Percentiles rank a stretch among this genome's conserved stretches.
Conservation (phyloP, 2,329 filamentous ascomycete species). For the Mariannaea elegans region DNA sequence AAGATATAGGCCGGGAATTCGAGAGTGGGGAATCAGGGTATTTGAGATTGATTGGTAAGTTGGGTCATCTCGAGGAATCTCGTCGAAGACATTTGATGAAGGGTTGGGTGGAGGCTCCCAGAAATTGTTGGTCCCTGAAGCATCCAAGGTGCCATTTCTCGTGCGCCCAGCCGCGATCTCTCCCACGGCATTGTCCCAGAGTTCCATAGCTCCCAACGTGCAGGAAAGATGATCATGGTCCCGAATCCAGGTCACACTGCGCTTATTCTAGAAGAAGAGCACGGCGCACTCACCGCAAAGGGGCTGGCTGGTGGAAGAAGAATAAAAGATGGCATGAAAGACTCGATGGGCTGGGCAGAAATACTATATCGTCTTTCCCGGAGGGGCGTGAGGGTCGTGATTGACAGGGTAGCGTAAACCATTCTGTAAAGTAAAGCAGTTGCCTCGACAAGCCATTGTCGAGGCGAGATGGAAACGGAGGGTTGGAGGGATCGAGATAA, state of each 20-base stretch:
- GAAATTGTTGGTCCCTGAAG: not conserved
- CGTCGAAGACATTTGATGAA: slow-evolving; percentile 10
- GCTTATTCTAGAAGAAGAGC: slow-evolving; percentile 35
- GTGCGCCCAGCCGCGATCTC: slow-evolving; percentile 11
- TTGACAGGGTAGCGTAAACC: slow-evolving; percentile 8
- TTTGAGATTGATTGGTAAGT: slow-evolving; percentile 34
- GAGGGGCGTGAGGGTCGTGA: slow-evolving; percentile 29
- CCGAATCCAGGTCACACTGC: slow-evolving; percentile 33
- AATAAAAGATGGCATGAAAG: slow-evolving; percentile 40
- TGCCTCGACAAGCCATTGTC: slow-evolving; percentile 36
- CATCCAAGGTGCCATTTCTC: not conserved
- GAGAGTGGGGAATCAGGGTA: slow-evolving; percentile 36
- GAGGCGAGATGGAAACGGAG: not conserved
- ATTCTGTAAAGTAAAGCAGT: slow-evolving; percentile 32
- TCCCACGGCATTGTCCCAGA: not conserved
- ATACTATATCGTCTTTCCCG: slow-evolving; percentile 41
- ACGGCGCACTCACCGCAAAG: slow-evolving; percentile 47
- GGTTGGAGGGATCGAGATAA: not conserved
- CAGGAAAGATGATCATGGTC: slow-evolving; percentile 25
- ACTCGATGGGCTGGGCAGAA: slow-evolving; percentile 42
- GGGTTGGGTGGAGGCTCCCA: not conserved
- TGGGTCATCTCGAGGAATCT: slow-evolving; percentile 35
- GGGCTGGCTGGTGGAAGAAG: slow-evolving; percentile 33
- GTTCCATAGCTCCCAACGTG: slow-evolving; percentile 6
- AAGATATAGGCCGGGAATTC: slow-evolving; percentile 33